Percentiles rank a stretch among this genome's conserved stretches.
Conservation (phyloP, 805 yeast species). For the Lipomyces lipofer region DNA sequence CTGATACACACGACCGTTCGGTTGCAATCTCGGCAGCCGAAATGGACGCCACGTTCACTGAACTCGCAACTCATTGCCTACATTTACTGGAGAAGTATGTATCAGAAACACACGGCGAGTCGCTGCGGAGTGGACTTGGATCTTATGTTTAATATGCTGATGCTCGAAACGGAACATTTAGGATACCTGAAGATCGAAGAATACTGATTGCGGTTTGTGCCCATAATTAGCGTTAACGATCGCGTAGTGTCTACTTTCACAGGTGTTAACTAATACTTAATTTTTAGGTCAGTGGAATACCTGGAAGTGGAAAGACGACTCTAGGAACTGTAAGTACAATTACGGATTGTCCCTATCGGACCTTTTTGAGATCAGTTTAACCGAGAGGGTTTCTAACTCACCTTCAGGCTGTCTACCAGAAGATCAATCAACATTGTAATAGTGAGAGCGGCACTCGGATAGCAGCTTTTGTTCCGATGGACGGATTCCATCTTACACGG, state of each 20-base stretch:
- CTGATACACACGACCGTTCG: background rate
- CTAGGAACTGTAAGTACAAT: slow-evolving; percentile 21
- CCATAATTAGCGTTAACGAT: background rate
- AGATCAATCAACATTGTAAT: slow-evolving; percentile 11
- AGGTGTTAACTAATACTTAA: background rate
- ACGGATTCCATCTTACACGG: slow-evolving; percentile 71
- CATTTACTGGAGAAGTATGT: slow-evolving; percentile 16
- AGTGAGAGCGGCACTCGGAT: slow-evolving; percentile 4
- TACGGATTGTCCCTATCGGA: too few species aligned
- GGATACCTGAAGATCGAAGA: slow-evolving; percentile 19
- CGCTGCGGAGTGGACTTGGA: too few species aligned
- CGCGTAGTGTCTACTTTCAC: background rate
- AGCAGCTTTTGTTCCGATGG: slow-evolving; percentile 59
- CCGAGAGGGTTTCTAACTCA: background rate
- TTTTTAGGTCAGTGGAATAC: slow-evolving; percentile 22
- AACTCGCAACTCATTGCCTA: slow-evolving; percentile 19
- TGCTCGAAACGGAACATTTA: background rate
- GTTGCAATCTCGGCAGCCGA: background rate
- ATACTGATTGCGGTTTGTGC: slow-evolving; percentile 23
- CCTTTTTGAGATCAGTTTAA: background rate
- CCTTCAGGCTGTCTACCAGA: slow-evolving; percentile 15
- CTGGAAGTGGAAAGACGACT: slow-evolving; percentile 29
- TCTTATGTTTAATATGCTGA: background rate
- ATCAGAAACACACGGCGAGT: too few species aligned
- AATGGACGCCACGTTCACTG: slow-evolving; percentile 22